Evolutionary conservation across 1,284 basidiomycete species (phyloP).

Genomic region (Clitocybe nebularis): DNA sequence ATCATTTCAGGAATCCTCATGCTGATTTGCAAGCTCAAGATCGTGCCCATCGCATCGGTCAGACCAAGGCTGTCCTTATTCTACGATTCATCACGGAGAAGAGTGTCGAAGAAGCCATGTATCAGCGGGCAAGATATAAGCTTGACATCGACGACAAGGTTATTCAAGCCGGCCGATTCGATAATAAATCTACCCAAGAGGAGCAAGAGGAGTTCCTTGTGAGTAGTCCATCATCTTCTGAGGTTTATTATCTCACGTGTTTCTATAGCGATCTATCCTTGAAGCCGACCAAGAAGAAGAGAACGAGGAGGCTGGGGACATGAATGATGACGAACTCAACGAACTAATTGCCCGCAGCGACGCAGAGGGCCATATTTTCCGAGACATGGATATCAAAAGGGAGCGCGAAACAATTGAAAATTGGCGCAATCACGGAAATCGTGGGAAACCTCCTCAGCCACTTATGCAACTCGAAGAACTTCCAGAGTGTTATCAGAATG

Average conservation of each 20-base stretch:
- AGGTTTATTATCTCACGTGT: constrained; percentile 4
- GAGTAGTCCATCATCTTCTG: constrained; percentile 28
- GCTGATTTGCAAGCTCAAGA: constrained; percentile 99
- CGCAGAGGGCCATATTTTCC: constrained; percentile 76
- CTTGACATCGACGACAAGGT: constrained; percentile 99
- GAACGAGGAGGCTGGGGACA: constrained; percentile 89
- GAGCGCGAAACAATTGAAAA: constrained; percentile 64
- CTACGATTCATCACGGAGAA: constrained; percentile 97
- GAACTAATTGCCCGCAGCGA: constrained; percentile 88
- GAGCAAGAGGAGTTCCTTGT: constrained; percentile 96
- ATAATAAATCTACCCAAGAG: constrained; percentile 97
- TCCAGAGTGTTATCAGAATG: constrained; percentile 87
- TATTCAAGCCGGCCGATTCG: constrained; percentile 98
- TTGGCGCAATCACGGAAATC: constrained; percentile 77
- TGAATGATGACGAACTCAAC: constrained; percentile 98
- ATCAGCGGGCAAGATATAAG: constrained; percentile 92
- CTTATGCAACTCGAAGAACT: constrained; percentile 90
- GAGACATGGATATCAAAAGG: constrained; percentile 82
- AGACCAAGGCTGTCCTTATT: constrained; percentile 97
- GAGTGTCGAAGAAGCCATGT: constrained; percentile 97
- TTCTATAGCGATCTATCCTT: constrained; percentile 70
- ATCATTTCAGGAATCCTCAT: constrained; percentile 80
- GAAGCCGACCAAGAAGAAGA: constrained; percentile 91
- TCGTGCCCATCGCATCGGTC: constrained; percentile 99
- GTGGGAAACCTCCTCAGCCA: constrained; percentile 74